A percentile compares a stretch with the other conserved stretches of the same genome.
Evolutionary conservation across 345 rosid genomes (phyloP).

Genomic region (Salix suchowensis): DNA sequence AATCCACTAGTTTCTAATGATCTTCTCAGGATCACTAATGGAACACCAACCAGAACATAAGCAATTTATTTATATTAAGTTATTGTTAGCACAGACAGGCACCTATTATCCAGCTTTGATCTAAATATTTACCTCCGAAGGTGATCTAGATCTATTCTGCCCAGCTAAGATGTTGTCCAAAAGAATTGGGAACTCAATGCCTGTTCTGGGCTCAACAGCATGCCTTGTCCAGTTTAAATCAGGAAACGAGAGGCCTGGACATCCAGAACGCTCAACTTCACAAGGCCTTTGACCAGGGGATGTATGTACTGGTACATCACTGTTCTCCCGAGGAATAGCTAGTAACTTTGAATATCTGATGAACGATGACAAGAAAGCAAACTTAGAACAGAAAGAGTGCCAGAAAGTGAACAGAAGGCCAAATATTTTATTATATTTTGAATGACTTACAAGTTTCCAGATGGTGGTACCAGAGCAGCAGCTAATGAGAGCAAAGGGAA

Average conservation of each 20-base stretch:
- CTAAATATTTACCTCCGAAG: slow-evolving; percentile 56
- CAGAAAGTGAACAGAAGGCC: background rate
- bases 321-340: slow-evolving; percentile 36
- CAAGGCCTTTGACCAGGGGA: slow-evolving; percentile 49
- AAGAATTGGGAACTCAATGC: slow-evolving; percentile 71
- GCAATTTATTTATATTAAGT: background rate
- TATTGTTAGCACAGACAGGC: background rate
- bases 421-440: background rate
- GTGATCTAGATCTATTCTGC: slow-evolving; percentile 33
- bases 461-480: slow-evolving; percentile 56
- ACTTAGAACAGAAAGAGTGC: background rate
- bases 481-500: slow-evolving; percentile 62
- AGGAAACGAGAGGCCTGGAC: slow-evolving; percentile 42
- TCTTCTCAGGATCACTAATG: background rate
- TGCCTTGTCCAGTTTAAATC: slow-evolving; percentile 46
- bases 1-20: background rate
- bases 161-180: slow-evolving; percentile 38
- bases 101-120: background rate
- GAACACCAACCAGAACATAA: background rate
- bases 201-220: slow-evolving; percentile 69
- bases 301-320: slow-evolving; percentile 32
- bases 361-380: slow-evolving; percentile 8
- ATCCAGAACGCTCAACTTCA: slow-evolving; percentile 43
- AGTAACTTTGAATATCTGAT: slow-evolving; percentile 51
- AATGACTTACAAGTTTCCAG: slow-evolving; percentile 53